Evolutionary conservation across 2,329 filamentous ascomycete genomes (phyloP).

Genomic region (Dothistroma septosporum): DNA sequence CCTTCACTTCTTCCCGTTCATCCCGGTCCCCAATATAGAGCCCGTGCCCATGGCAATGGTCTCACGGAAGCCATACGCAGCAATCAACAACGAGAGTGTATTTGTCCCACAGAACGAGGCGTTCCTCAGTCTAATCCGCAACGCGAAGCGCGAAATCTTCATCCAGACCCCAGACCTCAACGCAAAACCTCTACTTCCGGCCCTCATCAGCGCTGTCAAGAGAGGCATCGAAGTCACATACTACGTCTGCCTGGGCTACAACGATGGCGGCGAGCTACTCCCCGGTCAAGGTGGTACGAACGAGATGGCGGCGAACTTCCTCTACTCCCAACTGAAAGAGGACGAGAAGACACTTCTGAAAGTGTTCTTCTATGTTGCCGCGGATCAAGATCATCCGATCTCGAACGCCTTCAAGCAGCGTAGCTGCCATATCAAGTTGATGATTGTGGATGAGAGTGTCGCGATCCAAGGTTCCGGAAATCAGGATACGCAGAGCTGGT

Average conservation of each 20-base stretch:
- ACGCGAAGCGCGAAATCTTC: constrained; percentile 63
- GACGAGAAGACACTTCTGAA: constrained; percentile 43
- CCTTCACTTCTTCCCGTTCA: constrained; percentile 50
- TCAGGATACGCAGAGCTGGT: constrained; percentile 77
- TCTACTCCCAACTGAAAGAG: constrained; percentile 51
- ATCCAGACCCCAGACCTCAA: constrained; percentile 78
- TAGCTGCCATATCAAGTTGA: constrained; percentile 71
- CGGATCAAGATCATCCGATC: constrained; percentile 66
- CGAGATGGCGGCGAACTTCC: constrained; percentile 61
- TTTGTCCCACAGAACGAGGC: constrained; percentile 70
- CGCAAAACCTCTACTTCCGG: constrained; percentile 61
- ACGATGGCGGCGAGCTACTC: constrained; percentile 71
- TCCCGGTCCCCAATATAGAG: constrained; percentile 43
- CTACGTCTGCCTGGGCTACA: constrained; percentile 75
- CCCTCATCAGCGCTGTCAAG: constrained; percentile 60
- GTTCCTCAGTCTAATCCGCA: constrained; percentile 65
- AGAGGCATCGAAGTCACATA: constrained; percentile 64
- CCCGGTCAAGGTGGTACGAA: constrained; percentile 73
- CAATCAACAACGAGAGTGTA: constrained; percentile 57
- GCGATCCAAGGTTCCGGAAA: constrained; percentile 73
- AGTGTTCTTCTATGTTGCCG: constrained; percentile 68
- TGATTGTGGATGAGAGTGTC: constrained; percentile 66
- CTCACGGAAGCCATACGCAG: constrained; percentile 63
- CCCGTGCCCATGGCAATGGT: constrained; percentile 40
- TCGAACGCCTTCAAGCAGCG: constrained; percentile 62